Percentiles rank a stretch among this genome's conserved stretches.
phyloP scores from a whole-genome alignment of 768 basidiomycete species.

The Tulasnella sp. region DNA sequence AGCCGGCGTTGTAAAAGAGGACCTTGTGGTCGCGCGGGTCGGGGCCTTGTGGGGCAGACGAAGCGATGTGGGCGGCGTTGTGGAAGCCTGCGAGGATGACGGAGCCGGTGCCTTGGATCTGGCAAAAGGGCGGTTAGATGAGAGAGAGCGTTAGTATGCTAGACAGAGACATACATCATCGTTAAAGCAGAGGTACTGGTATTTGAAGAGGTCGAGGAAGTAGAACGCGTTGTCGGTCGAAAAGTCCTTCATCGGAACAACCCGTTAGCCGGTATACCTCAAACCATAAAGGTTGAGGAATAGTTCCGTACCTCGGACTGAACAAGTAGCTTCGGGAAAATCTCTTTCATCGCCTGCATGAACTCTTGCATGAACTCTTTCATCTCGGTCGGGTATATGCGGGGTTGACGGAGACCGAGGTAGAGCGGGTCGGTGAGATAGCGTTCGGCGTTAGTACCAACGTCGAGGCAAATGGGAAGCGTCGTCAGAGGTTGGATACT shows the following conservation, averaged over 20 bases:
- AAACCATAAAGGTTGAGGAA: too few species aligned
- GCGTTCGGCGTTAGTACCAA: slow-evolving; percentile 76
- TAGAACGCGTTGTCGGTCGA: slow-evolving; percentile 83
- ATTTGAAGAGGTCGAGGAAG: slow-evolving; percentile 64
- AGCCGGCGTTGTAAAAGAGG: slow-evolving; percentile 32
- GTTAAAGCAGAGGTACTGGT: slow-evolving; percentile 71
- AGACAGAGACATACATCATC: slow-evolving; percentile 40
- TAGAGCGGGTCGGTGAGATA: slow-evolving; percentile 85
- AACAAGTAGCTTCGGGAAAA: slow-evolving; percentile 71
- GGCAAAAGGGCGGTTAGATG: background rate
- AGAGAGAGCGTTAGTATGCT: background rate
- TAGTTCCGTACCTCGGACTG: slow-evolving; percentile 66
- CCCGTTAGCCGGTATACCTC: background rate
- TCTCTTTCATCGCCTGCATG: slow-evolving; percentile 63
- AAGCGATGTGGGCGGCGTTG: slow-evolving; percentile 20
- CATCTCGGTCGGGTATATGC: slow-evolving; percentile 54
- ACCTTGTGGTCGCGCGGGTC: slow-evolving; percentile 29
- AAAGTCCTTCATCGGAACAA: slow-evolving; percentile 53
- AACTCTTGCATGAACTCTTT: slow-evolving; percentile 86
- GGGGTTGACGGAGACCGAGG: slow-evolving; percentile 67
- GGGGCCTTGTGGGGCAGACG: slow-evolving; percentile 17
- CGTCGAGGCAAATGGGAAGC: slow-evolving; percentile 73
- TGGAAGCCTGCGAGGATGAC: slow-evolving; percentile 55
- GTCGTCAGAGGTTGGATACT: slow-evolving; percentile 69
- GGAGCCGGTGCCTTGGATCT: slow-evolving; percentile 79